These are phyloP conservation scores for Sarocladium strictum DNA, from an alignment of 2,329 filamentous ascomycete genomes.

Conservation along the genomic window DNA sequence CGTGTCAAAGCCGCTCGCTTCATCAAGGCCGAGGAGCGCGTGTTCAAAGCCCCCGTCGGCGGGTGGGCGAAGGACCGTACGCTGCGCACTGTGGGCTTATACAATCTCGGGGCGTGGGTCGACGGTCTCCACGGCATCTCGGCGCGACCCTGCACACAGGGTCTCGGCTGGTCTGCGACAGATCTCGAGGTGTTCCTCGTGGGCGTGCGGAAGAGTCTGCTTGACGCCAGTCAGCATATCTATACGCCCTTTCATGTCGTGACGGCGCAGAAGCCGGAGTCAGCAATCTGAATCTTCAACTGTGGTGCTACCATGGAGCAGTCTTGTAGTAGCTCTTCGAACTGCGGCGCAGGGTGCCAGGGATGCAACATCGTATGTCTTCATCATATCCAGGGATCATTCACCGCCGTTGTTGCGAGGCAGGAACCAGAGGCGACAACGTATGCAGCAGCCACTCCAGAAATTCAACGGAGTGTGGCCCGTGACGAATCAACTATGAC, in stretches of 20 bases:
- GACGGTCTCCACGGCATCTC: slow-evolving; percentile 26
- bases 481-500: too few species aligned
- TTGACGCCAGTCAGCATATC: background rate
- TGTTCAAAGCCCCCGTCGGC: slow-evolving; percentile 40
- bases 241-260: background rate
- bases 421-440: too few species aligned
- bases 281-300: too few species aligned
- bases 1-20: slow-evolving; percentile 25
- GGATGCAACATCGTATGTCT: too few species aligned
- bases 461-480: too few species aligned
- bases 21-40: slow-evolving; percentile 29
- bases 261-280: slow-evolving; percentile 1
- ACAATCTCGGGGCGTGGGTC: slow-evolving; percentile 25
- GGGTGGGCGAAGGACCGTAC: slow-evolving; percentile 40
- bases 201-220: background rate
- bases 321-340: too few species aligned
- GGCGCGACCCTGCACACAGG: slow-evolving; percentile 28
- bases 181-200: background rate
- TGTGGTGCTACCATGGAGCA: too few species aligned
- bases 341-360: too few species aligned
- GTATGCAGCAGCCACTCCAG: too few species aligned
- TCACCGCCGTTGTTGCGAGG: too few species aligned
- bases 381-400: too few species aligned
- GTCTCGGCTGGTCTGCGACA: slow-evolving; percentile 23
- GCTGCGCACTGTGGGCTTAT: slow-evolving; percentile 38